Base-by-base conservation (phyloP, 2,329 filamentous ascomycete genomes). In the Aspergillus quadrilineatus region DNA sequence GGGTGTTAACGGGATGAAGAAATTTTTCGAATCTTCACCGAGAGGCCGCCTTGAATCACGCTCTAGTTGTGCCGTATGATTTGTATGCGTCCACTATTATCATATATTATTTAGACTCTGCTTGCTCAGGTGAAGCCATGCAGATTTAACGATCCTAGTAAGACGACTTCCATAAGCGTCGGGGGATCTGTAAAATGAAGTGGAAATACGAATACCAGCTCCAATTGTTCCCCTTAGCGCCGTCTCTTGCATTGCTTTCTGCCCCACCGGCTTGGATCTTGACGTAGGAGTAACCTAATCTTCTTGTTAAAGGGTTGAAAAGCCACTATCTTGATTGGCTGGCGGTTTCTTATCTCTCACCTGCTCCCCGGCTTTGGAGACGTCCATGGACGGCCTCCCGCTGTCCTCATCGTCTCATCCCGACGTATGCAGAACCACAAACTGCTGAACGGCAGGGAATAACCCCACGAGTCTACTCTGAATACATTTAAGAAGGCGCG, bases 231-330 rank as follows among this genome's bases (percentile, higher is more conserved):
- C 55, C 53, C 56, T 55, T 61, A 62, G 60, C 55, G 57, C 34
- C 9, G 34, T 37, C 57, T 48, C 17, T 50, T 49, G 47, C 53
- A 57, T 47, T 52, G 48, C 55, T 47, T 58, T 58, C 46, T 55
- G 55, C 61, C 59, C 60, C 65, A 64, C 63, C 50, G 10, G 42
- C 55, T 63, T 67, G 63, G 65, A 67, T 69, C 68, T 69, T 72
- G 69, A 73, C 70, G 69, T 73, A 70, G 69, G 57, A 59, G 50
- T 68, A 70, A 67, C 60, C 66, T 72, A 71, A 72, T 71, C 68
- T 66, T 61, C 61, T 64, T 63, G 58, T 55, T 55, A 53, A 64
- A 61, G 56, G 55, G 60, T 72, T 67, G 67, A 58, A 69, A 72
- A 67, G 36, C 58, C 60, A 28, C 4, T 6, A 0, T 36, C n/a